Base-by-base conservation (phyloP, 2,329 filamentous ascomycete species). In the Botrytis galanthina region DNA sequence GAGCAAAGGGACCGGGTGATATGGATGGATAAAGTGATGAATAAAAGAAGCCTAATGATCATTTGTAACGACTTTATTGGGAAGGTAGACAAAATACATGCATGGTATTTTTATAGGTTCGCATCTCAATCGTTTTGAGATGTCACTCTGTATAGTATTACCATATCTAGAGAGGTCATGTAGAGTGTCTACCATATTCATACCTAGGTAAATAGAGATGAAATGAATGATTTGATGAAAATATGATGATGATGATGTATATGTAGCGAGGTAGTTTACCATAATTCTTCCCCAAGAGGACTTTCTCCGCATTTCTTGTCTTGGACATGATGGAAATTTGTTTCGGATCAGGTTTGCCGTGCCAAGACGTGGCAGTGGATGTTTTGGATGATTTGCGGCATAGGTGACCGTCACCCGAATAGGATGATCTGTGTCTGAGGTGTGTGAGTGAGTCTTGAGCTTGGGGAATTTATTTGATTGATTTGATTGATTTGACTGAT, bases 1-100 rank as follows among this genome's bases (percentile, higher is more conserved):
- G 89, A 80, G 84, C 86, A 83, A 87, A 84, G 57, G 88, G 88
- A 35, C 89, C 89, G 3, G 89, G 89, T 6, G 89, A 88, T 74
- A 90, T 90, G 87, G 89, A 91, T 77, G 89, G 81, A 66, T 81
- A 82, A 74, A 77, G 37, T 44, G 59, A 57, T 70, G 59, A 70
- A 46, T 59, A 70, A 69, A 32, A 70, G 66, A 69, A 69, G 35
- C 35, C 39, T 69, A 57, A 69, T 69, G 66, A 69, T 69, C 37
- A 69, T 44, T 57, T 51, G 66, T 57, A 69, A 69, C 66, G 66
- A 69, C 66, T 69, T 57, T 69, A 57, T 68, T 68, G 48, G 35
- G 48, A 68, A 42, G 48, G n/a, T 57, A 37, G 37, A 48, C 26
- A 42, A 44, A 42, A 37, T 44, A 57, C 48, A 69, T 59, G 48